Evolutionary conservation across 805 yeast species (phyloP).

Genomic region (Zygoascus flipseniorum): DNA sequence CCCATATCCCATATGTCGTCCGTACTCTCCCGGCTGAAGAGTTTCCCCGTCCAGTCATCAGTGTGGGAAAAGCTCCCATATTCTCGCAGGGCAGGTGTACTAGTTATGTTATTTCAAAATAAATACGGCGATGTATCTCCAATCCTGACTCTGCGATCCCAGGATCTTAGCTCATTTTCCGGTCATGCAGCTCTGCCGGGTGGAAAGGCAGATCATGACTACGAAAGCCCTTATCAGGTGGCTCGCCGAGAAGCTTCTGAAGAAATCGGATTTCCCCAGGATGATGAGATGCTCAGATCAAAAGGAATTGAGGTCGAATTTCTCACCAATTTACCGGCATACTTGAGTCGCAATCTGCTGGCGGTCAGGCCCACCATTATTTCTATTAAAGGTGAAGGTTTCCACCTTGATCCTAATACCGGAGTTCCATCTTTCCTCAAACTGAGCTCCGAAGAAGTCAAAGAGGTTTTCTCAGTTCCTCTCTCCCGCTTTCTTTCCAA

Average conservation of each 20-base stretch:
- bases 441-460: conserved; percentile 24
- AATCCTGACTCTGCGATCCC: conserved; percentile 68
- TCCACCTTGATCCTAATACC: conserved; percentile 3
- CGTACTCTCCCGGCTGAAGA: conserved; percentile 7
- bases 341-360: conserved; percentile 69
- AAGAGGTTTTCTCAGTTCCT: conserved; percentile 23
- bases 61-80: conserved; percentile 53
- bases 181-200: conserved; percentile 94
- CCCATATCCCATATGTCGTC: not conserved
- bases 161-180: conserved; percentile 60
- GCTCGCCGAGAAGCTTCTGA: conserved; percentile 81
- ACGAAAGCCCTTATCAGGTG: conserved; percentile 60
- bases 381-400: conserved; percentile 9
- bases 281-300: conserved; percentile 24
- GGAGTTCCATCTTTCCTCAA: conserved; percentile 13
- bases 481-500: conserved; percentile 19
- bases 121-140: conserved; percentile 62
- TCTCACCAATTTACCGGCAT: conserved; percentile 62
- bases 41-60: conserved; percentile 9
- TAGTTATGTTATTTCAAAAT: conserved; percentile 63
- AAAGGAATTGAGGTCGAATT: conserved; percentile 50
- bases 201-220: conserved; percentile 68
- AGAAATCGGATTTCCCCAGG: conserved; percentile 59
- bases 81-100: conserved; percentile 67
- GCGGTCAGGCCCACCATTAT: conserved; percentile 70